These are phyloP conservation scores for Neoboletus brunneissimus DNA, from an alignment of 768 basidiomycete species.

Conservation along the genomic window DNA sequence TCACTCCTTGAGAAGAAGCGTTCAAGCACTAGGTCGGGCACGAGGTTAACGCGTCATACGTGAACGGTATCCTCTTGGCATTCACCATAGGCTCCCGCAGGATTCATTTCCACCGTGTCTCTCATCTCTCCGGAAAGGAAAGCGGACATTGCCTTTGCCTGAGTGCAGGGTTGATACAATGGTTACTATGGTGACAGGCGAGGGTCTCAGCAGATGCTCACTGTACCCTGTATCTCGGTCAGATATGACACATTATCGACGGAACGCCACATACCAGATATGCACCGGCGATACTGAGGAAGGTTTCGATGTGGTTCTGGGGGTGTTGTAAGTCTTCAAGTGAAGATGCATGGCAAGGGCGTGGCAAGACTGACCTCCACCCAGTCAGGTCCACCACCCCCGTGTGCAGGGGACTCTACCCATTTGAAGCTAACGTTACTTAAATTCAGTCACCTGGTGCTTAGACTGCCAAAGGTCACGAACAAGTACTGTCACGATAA, in stretches of 20 bases:
- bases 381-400: slow-evolving; percentile 83
- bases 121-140: slow-evolving; percentile 96
- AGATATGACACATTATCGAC: background rate
- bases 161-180: background rate
- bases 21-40: slow-evolving; percentile 55
- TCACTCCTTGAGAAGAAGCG: slow-evolving; percentile 90
- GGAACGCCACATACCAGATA: slow-evolving; percentile 56
- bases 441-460: slow-evolving; percentile 2
- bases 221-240: slow-evolving; percentile 58
- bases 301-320: slow-evolving; percentile 81
- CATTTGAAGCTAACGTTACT: slow-evolving; percentile 73
- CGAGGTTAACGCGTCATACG: background rate
- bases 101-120: slow-evolving; percentile 84
- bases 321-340: slow-evolving; percentile 1
- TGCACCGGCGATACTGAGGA: slow-evolving; percentile 82
- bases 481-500: slow-evolving; percentile 72
- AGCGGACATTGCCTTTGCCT: slow-evolving; percentile 94
- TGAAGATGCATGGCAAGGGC: background rate
- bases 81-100: slow-evolving; percentile 73
- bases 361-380: slow-evolving; percentile 65
- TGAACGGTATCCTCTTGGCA: background rate
- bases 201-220: slow-evolving; percentile 35
- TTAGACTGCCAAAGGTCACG: slow-evolving; percentile 29
- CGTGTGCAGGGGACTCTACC: slow-evolving; percentile 86
- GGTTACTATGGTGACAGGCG: background rate